Base-by-base conservation (phyloP, 2,329 filamentous ascomycete species). In the Sclerotiophoma versabilis region DNA sequence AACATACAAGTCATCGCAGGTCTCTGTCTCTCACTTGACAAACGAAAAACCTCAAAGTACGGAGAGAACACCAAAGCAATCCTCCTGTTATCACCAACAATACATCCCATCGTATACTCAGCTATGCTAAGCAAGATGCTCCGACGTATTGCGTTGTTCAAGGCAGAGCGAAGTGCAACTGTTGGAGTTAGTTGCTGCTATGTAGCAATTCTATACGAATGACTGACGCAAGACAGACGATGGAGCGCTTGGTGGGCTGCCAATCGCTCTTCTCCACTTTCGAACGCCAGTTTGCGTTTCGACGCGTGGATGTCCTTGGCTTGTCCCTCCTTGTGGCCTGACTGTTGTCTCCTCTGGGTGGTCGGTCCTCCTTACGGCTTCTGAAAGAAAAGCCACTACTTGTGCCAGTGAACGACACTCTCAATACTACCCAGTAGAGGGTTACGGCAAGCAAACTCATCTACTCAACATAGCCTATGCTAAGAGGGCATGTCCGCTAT, bases 91-190 rank as follows among this genome's bases (percentile, higher is more conserved):
- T 51, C 54, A 1, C 54, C 58, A 7, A 60, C 50, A n/a, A 51
- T 60, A 3, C 57, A 57, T 19, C 48, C 54, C 8, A 60, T 60
- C 23, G 39, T 60, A 22, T 57, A 60, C 27, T 54, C 58, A 12
- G 54, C 54, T 4, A 57, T 60, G 3, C 27, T 60, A 2, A 54
- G 58, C 10, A 57, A 49, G 25, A 17, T 50, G 3, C 50, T 60
- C 11, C 58, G 58, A n/a, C 49, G 54, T 2, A 15, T 60, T 2
- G 54, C 43, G 1, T 17, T 57, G 1, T 47, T 27, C 9, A 30
- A 30, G 25, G 33, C 44, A 2, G 44, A 47, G 23, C 29, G 50
- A 38, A 43, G 55, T 41, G 49, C 11, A 5, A 54, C 41, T 4
- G 19, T 61, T 20, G 49, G 46, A 6, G 57, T 57, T 8, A 20